Conservation (phyloP, 2,329 filamentous ascomycete genomes). For the Calonectria ilicicola region DNA sequence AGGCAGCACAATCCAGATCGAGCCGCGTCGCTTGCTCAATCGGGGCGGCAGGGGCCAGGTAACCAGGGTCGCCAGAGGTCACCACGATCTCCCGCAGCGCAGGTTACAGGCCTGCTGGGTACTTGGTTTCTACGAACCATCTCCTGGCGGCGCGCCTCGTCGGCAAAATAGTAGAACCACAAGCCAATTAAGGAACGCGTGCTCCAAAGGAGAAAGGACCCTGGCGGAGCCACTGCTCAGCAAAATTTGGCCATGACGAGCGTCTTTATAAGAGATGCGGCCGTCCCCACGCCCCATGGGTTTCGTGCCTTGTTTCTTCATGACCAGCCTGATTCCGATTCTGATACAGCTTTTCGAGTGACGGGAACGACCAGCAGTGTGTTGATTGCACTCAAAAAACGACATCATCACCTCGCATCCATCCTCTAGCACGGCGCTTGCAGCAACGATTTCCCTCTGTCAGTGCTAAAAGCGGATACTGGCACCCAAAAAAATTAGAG, state of each 20-base stretch:
- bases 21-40: slow-evolving; percentile 36
- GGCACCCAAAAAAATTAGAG: slow-evolving; percentile 25
- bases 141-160: slow-evolving; percentile 28
- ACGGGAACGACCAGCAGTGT: neutral
- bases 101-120: slow-evolving; percentile 21
- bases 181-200: slow-evolving; percentile 28
- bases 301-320: neutral
- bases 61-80: slow-evolving; percentile 28
- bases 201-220: slow-evolving; percentile 26
- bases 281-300: slow-evolving; percentile 29
- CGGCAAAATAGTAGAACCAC: slow-evolving; percentile 22
- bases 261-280: slow-evolving; percentile 39
- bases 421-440: neutral
- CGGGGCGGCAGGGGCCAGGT: slow-evolving; percentile 26
- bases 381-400: neutral
- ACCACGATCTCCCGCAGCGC: slow-evolving; percentile 27
- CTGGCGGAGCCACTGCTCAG: slow-evolving; percentile 29
- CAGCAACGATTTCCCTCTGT: slow-evolving; percentile 25
- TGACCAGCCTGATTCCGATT: neutral
- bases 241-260: slow-evolving; percentile 14
- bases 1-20: slow-evolving; percentile 36
- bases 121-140: slow-evolving; percentile 34
- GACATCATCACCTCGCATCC: neutral
- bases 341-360: neutral
- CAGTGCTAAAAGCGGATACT: slow-evolving; percentile 24